Evolutionary conservation across 1,284 basidiomycete genomes (phyloP).

Genomic region (Microbotryum saponariae): DNA sequence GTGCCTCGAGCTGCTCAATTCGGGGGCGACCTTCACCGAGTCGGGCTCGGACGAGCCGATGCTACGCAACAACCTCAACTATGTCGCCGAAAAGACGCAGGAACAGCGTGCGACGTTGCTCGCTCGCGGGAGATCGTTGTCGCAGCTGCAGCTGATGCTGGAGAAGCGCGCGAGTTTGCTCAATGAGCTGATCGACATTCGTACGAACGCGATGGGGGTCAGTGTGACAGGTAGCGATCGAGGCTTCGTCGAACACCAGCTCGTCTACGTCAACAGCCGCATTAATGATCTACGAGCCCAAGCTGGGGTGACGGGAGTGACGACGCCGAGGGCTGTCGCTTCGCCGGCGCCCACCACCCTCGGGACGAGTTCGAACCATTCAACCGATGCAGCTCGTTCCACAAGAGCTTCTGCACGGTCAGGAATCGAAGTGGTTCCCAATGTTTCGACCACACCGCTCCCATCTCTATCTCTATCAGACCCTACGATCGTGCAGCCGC

Average conservation of each 20-base stretch:
- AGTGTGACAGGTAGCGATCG: too few relatives aligned
- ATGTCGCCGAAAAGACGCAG: neutral
- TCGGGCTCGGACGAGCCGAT: neutral
- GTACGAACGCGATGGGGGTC: neutral
- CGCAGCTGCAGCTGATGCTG: neutral
- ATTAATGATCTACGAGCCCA: neutral
- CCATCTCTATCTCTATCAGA: too few relatives aligned
- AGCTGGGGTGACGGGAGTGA: neutral
- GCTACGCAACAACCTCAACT: neutral
- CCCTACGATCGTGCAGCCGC: too few relatives aligned
- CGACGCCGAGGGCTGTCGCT: too few relatives aligned
- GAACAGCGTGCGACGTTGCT: neutral
- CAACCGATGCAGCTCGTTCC: too few relatives aligned
- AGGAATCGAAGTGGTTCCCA: too few relatives aligned
- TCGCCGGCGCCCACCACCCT: too few relatives aligned
- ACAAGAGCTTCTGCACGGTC: too few relatives aligned
- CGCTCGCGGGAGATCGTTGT: neutral
- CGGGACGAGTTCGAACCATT: too few relatives aligned
- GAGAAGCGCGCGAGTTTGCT: neutral
- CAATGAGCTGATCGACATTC: neutral
- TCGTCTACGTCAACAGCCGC: neutral
- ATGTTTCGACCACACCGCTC: too few relatives aligned
- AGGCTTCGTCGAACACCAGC: neutral
- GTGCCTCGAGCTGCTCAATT: slow-evolving; percentile 7
- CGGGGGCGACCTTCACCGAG: neutral